Conservation (phyloP, 2,329 filamentous ascomycete species). For the Aspergillus melleus region DNA sequence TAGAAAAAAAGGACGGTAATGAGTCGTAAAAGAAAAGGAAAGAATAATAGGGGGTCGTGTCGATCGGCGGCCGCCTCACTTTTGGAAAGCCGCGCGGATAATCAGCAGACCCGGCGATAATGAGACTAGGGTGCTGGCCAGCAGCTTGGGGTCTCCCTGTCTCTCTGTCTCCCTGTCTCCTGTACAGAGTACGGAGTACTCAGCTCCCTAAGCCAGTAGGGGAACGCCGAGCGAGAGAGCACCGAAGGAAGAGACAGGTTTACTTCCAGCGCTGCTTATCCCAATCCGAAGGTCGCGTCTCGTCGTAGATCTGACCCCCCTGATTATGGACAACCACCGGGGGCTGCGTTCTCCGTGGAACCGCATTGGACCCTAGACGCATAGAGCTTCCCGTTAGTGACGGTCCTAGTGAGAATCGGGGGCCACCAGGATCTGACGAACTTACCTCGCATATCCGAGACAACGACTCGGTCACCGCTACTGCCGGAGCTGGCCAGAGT, state of each 20-base stretch:
- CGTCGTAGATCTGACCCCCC: conserved; percentile 38
- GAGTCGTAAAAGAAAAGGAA: background rate
- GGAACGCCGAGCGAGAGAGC: background rate
- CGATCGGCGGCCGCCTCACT: conserved; percentile 28
- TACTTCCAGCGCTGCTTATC: conserved; percentile 42
- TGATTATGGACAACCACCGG: conserved; percentile 37
- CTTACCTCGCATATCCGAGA: conserved; percentile 34
- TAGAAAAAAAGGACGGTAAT: background rate
- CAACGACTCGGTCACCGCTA: conserved; percentile 29
- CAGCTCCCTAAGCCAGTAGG: background rate
- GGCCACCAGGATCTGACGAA: conserved; percentile 6
- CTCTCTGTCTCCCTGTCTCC: background rate
- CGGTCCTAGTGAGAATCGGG: conserved; percentile 2
- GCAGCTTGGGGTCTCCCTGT: conserved; percentile 11
- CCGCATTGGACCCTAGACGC: conserved; percentile 32
- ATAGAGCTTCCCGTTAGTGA: conserved; percentile 14
- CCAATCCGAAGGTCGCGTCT: conserved; percentile 39
- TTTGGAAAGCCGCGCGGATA: conserved; percentile 27
- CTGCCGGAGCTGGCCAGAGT: conserved; percentile 34
- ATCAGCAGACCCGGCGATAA: conserved; percentile 8
- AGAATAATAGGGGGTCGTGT: conserved; percentile 4
- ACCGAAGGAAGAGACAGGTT: conserved; percentile 3
- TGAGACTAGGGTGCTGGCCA: conserved; percentile 6
- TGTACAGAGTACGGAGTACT: background rate
- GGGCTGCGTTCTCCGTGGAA: conserved; percentile 30